Evolutionary conservation across 139 green algal genomes (phyloP), one percentile per base, ranked within the genome.

Genomic region (Chlorella sorokiniana): DNA sequence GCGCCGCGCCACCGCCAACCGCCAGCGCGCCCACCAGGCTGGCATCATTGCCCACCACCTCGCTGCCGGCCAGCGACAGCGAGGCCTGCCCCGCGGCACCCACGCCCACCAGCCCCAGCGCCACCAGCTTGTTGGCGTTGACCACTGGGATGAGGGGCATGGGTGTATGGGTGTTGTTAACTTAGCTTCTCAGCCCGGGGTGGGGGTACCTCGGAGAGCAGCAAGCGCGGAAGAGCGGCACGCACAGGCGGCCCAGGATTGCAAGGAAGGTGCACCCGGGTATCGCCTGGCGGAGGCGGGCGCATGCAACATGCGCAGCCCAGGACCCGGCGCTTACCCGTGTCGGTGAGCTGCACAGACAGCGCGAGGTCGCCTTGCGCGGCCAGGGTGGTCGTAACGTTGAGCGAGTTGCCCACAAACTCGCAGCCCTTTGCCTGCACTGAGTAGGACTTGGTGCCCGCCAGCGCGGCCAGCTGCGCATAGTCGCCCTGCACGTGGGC

Each of bases 251-350:
- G n/a, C n/a, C n/a, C n/a, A n/a, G n/a, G n/a, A n/a, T n/a, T n/a
- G n/a, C n/a, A n/a, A n/a, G n/a, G n/a, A n/a, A n/a, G n/a, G n/a
- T n/a, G n/a, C n/a, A n/a, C n/a, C n/a, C n/a, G n/a, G n/a, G n/a
- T n/a, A n/a, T n/a, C n/a, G n/a, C n/a, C n/a, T n/a, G n/a, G n/a
- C n/a, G n/a, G n/a, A n/a, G n/a, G n/a, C n/a, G n/a, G n/a, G n/a
- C n/a, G n/a, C n/a, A n/a, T n/a, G n/a, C n/a, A n/a, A n/a, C n/a
- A n/a, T n/a, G n/a, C n/a, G n/a, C n/a, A n/a, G n/a, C n/a, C n/a
- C n/a, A n/a, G n/a, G n/a, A n/a, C n/a, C n/a, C n/a, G n/a, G n/a
- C 56, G 22, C 73, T 79, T 38, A 79, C 73, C 52, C 20, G 23
- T 51, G 52, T 33, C 38, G 10, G 69, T 23, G 31, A 79, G 23